phyloP scores from a whole-genome alignment of 192 early-diverging fungal genomes.

The Podila clonocystis region DNA sequence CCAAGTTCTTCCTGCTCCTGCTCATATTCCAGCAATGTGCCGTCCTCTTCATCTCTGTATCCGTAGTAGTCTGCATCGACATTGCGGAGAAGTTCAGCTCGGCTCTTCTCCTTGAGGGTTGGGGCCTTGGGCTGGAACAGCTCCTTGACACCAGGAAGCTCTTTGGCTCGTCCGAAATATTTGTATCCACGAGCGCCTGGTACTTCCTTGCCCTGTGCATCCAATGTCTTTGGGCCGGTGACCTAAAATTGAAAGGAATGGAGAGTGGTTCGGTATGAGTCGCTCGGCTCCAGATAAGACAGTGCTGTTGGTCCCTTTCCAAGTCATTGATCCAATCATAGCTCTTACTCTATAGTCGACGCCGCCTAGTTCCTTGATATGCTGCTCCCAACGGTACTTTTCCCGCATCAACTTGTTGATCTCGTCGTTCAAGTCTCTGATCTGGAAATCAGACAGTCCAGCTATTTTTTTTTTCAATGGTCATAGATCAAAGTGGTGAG shows the following conservation, averaged over 20 bases:
- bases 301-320: background rate
- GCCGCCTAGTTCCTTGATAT: slow-evolving; percentile 92
- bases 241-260: slow-evolving; percentile 52
- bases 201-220: slow-evolving; percentile 88
- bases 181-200: slow-evolving; percentile 93
- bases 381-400: slow-evolving; percentile 92
- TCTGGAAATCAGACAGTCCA: slow-evolving; percentile 87
- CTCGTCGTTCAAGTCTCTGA: slow-evolving; percentile 95
- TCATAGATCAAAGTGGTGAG: slow-evolving; percentile 5
- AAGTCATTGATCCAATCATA: no score
- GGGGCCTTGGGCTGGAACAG: slow-evolving; percentile 79
- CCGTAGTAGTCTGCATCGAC: slow-evolving; percentile 97
- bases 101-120: slow-evolving; percentile 61
- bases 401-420: slow-evolving; percentile 95
- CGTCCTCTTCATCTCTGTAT: slow-evolving; percentile 93
- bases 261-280: no score
- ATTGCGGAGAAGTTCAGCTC: slow-evolving; percentile 76
- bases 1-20: slow-evolving; percentile 62
- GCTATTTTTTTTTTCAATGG: slow-evolving; percentile 50
- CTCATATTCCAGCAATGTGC: slow-evolving; percentile 82
- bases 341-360: slow-evolving; percentile 82
- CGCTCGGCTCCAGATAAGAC: no score
- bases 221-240: slow-evolving; percentile 80
- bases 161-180: slow-evolving; percentile 97
- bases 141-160: slow-evolving; percentile 94